Conservation (phyloP, 2,329 filamentous ascomycete species). For the Neopestalotiopsis sp. region DNA sequence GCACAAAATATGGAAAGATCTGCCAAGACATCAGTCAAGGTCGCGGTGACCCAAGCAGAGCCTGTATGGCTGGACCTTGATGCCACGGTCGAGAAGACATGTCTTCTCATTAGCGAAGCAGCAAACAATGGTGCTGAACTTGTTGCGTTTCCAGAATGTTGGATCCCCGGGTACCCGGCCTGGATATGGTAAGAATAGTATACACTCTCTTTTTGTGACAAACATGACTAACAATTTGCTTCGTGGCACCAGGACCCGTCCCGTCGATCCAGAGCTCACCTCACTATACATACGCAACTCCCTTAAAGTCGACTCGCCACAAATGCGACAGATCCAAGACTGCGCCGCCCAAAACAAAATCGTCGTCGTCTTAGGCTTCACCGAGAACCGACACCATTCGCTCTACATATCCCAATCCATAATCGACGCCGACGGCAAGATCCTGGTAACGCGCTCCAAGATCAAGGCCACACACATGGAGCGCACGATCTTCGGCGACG, state of each 20-base stretch:
- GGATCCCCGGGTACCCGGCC: constrained; percentile 51
- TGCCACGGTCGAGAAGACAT: constrained; percentile 52
- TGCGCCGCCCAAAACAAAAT: constrained; percentile 42
- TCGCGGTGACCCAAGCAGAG: constrained; percentile 60
- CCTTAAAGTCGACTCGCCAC: constrained; percentile 33
- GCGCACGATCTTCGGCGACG: constrained; percentile 54
- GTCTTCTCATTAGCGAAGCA: constrained; percentile 54
- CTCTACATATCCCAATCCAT: constrained; percentile 53
- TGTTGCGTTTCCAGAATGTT: constrained; percentile 51
- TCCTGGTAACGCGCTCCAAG: constrained; percentile 49
- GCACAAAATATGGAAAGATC: constrained; percentile 8
- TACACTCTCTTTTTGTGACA: too few species aligned
- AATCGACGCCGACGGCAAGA: constrained; percentile 45
- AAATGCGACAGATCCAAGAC: constrained; percentile 42
- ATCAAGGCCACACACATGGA: constrained; percentile 61
- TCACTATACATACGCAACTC: constrained; percentile 40
- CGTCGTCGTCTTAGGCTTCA: constrained; percentile 48
- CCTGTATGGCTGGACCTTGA: constrained; percentile 59
- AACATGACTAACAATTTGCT: not conserved
- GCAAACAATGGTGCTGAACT: constrained; percentile 50
- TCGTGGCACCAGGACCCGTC: constrained; percentile 21
- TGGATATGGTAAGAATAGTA: constrained; percentile 44
- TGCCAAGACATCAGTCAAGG: constrained; percentile 29
- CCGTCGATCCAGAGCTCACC: constrained; percentile 35
- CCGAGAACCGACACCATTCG: constrained; percentile 41